These are phyloP conservation scores for Eucalyptus viminalis DNA, from an alignment of 345 rosid species.

Conservation along the genomic window DNA sequence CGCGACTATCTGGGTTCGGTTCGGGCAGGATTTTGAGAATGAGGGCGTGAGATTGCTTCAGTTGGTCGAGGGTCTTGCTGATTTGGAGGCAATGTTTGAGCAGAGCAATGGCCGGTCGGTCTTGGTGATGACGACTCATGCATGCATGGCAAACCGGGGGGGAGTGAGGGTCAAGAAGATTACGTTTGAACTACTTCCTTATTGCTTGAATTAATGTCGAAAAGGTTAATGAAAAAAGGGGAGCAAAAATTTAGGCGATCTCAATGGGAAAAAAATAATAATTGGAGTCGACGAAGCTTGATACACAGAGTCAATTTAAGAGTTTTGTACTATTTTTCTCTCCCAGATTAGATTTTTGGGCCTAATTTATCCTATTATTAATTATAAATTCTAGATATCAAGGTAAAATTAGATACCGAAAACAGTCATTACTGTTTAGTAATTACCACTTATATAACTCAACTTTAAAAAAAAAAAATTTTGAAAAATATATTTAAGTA, in stretches of 20 bases:
- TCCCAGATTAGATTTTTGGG: neutral
- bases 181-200: neutral
- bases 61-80: conserved; percentile 4
- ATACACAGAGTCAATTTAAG: neutral
- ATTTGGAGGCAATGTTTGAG: neutral
- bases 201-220: neutral
- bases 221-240: neutral
- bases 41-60: conserved; percentile 15
- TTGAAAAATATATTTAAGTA: too few relatives aligned
- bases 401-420: neutral
- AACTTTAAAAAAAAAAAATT: accelerated
- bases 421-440: accelerated
- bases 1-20: neutral
- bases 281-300: too few relatives aligned
- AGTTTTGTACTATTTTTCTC: neutral
- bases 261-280: too few relatives aligned
- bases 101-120: neutral
- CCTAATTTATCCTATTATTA: neutral
- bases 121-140: neutral
- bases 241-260: too few relatives aligned
- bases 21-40: neutral
- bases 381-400: neutral
- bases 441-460: neutral
- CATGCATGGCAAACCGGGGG: neutral
- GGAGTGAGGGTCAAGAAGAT: neutral